Evolutionary conservation across 2,329 filamentous ascomycete genomes (phyloP).

Genomic region (Phialemonium atrogriseum): DNA sequence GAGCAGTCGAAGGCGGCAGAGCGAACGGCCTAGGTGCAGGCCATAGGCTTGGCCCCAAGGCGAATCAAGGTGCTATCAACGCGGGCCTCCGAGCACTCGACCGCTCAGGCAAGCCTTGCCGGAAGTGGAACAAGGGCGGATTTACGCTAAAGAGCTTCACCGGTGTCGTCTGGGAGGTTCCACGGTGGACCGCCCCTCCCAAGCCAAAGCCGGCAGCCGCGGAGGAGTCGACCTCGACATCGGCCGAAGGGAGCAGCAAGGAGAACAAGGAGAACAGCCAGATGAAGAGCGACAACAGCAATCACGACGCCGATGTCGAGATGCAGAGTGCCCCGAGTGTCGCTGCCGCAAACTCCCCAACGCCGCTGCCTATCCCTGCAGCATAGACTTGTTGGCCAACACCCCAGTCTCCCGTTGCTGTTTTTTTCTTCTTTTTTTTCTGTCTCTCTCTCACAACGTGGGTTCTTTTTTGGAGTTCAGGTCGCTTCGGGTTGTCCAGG

Average conservation of each 20-base stretch:
- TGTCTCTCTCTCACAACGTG: no score
- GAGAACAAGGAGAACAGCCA: constrained; percentile 51
- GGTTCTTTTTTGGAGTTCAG: background rate
- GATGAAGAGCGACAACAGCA: constrained; percentile 31
- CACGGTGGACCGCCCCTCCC: constrained; percentile 73
- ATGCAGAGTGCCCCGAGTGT: constrained; percentile 43
- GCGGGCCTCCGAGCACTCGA: constrained; percentile 91
- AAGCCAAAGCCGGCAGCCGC: constrained; percentile 38
- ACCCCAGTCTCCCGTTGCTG: background rate
- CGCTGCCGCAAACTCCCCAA: constrained; percentile 43
- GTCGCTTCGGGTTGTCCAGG: background rate
- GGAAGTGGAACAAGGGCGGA: constrained; percentile 78
- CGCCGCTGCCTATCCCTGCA: constrained; percentile 36
- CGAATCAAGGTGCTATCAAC: constrained; percentile 95
- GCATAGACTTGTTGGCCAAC: constrained; percentile 21
- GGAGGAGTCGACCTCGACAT: constrained; percentile 37
- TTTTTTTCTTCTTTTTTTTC: constrained; percentile 2
- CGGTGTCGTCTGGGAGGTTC: constrained; percentile 72
- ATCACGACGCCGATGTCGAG: constrained; percentile 36
- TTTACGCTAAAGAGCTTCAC: constrained; percentile 90
- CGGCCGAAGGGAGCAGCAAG: constrained; percentile 42
- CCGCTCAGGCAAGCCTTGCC: constrained; percentile 82
- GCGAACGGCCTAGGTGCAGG: constrained; percentile 40
- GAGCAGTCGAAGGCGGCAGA: constrained; percentile 47
- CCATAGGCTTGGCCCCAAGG: constrained; percentile 90